Base-by-base conservation (phyloP, 352 stramenopile species). In the Phytophthora citrophthora region DNA sequence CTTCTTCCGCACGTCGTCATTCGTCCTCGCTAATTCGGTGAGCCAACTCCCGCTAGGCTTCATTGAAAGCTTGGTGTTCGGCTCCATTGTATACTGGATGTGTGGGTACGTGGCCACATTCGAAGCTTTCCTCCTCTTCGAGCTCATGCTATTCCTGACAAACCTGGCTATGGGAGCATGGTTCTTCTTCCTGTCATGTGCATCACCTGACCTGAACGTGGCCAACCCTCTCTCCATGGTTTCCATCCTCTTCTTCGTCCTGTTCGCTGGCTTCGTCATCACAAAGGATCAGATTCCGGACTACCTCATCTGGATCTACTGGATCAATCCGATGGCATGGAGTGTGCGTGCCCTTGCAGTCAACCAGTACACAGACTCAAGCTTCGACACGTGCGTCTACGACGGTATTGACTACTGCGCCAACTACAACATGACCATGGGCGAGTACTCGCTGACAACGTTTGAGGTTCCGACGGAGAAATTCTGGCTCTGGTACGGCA, bases 11-110 rank as follows among this genome's bases (percentile, higher is more conserved):
- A 79, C 86, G n/a, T 69, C 74, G 4, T 82, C 81, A 11, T 96
- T 87, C 57, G 75, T 93, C 32, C 49, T 93, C 9, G 72, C 67
- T 0, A 69, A 45, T 13, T 73, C 72, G 0, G 55, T 76, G 7
- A 67, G 47, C 13, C 65, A 79, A 18, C 34, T 86, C 10, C 68
- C 79, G 48, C 23, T 83, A 44, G 48, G 48, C 41, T 0, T 83
- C 0, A 50, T 73, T 18, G 88, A 95, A 63, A 75, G 64, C 11
- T n/a, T 91, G 0, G 48, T 93, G n/a, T 95, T 95, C 66, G 89
- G 85, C 8, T 83, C 75, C 1, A 70, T 96, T 39, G 44, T 95
- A 0, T 96, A 96, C 64, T 95, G 81, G 73, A 90, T 95, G 70
- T 86, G 90, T 41, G 89, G 86, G 2, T 81, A 63, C 36, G 58